Evolutionary conservation across 345 rosid genomes (phyloP), one percentile per base, ranked within the genome.

Genomic region (Cardamine occulta): DNA sequence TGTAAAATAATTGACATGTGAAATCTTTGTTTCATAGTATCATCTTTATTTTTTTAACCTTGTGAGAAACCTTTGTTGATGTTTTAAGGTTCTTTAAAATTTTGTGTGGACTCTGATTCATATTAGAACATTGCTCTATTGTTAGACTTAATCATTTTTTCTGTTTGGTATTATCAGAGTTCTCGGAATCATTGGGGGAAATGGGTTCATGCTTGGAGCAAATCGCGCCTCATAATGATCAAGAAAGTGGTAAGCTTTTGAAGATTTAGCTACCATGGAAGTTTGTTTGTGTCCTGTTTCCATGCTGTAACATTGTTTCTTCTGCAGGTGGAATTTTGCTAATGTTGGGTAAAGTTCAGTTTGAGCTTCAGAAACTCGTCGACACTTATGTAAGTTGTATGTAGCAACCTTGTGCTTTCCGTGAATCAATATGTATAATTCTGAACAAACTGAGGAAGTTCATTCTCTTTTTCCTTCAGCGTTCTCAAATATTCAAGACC

Each of bases 121-220:
- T 57, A 37, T 37, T 28, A 6, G 5, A 55, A 6, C 17, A 59
- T 59, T 8, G 4, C 10, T 70, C 13, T 44, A 45, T 34, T 49
- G 14, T 51, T 23, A 15, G 39, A 45, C 17, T 52, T 57, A 0
- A 29, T 44, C 56, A 5, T 23, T 45, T 37, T 35, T 2, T 2
- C 47, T n/a, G 8, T 48, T 57, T 37, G 62, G 34, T 52, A 31
- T 19, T 81, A 70, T 70, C 91, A 95, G 98, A 96, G 78, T 96
- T 96, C 82, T 93, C 99, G 1, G 99, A 93, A 79, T 90, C 99
- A 14, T 77, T 96, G 83, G 90, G 79, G 59, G 98, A 96, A 80
- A 86, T 96, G 99, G 98, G 99, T 68, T 80, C 88, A 32, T 93
- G 93, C 80, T 86, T 96, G 70, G 97, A 88, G 82, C 89, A 89